Base-by-base conservation (phyloP, 495 filamentous ascomycete species). In the Tuber calosporum region DNA sequence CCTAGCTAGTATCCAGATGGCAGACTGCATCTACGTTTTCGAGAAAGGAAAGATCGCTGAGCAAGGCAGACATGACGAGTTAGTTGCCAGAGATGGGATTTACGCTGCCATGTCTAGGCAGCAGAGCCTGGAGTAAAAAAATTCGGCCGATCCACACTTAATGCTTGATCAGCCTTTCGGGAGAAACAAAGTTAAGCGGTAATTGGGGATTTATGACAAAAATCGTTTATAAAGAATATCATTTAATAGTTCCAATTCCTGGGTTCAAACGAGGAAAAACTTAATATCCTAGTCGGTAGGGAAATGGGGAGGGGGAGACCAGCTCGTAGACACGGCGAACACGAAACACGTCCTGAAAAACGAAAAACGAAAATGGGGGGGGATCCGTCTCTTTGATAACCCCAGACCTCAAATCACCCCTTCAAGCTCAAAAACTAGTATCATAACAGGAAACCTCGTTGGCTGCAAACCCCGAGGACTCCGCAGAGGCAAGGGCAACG, bases 21-120 rank as follows among this genome's bases (percentile, higher is more conserved):
- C 78, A 0, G 78, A 79, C 42, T 73, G 77, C 15, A 79, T 79
- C 62, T 79, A 76, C 34, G 78, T 79, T 36, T 78, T 79, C 40
- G 73, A 76, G n/a, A 68, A 79, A 26, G 78, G 78, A 4, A 79
- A 71, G 17, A 53, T 79, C 26, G 70, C 79, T 4, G 78, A 79
- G 45, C 40, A 30, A 15, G 78, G 78, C n/a, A 76, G 62, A 40
- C 78, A 79, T 41, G 66, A 76, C n/a, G 78, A 79, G 17, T 53
- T 79, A 22, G 66, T 79, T 7, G 70, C 37, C 6, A 72, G 42
- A 53, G 73, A 72, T 8, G 78, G 77, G 8, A 68, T 79, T 41
- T 79, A 79, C 42, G 78, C 77, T 7, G 66, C 70, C 5, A 79
- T 79, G 78, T 71, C 77, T 39, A 73, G 42, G 48, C 70, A 73